These are phyloP conservation scores for Neurospora hispaniola DNA, from an alignment of 495 filamentous ascomycete genomes.

Conservation along the genomic window DNA sequence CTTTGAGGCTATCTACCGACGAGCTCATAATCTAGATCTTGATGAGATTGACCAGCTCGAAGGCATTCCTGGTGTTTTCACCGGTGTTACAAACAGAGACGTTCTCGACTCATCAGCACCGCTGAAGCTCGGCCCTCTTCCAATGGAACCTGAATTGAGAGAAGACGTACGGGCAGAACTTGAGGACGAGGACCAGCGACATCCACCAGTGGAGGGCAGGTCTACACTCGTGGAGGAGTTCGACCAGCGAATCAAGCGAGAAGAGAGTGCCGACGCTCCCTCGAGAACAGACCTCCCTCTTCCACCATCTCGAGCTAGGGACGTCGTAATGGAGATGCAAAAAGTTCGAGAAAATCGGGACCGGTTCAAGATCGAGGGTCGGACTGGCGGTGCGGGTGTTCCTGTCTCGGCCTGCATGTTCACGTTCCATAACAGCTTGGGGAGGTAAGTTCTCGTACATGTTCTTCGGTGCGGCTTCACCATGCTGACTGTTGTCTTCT, in stretches of 20 bases:
- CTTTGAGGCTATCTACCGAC: slow-evolving; percentile 70
- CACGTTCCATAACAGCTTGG: slow-evolving; percentile 92
- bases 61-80: slow-evolving; percentile 85
- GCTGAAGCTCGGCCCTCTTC: slow-evolving; percentile 67
- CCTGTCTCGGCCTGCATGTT: slow-evolving; percentile 86
- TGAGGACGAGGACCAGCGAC: slow-evolving; percentile 61
- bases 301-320: slow-evolving; percentile 73
- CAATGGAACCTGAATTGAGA: slow-evolving; percentile 66
- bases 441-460: slow-evolving; percentile 48
- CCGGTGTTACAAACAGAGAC: slow-evolving; percentile 69
- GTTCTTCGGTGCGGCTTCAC: not conserved
- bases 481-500: slow-evolving; percentile 17
- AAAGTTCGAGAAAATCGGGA: slow-evolving; percentile 92
- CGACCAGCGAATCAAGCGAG: slow-evolving; percentile 75
- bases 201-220: slow-evolving; percentile 56
- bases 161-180: slow-evolving; percentile 76
- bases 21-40: slow-evolving; percentile 34
- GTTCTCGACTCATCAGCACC: slow-evolving; percentile 44
- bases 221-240: slow-evolving; percentile 63
- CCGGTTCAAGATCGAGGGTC: slow-evolving; percentile 69
- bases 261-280: slow-evolving; percentile 76
- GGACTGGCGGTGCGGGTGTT: slow-evolving; percentile 69
- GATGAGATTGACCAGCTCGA: slow-evolving; percentile 78
- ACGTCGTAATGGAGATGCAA: slow-evolving; percentile 87
- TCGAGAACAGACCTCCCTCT: slow-evolving; percentile 67